Evolutionary conservation across 2,329 filamentous ascomycete genomes (phyloP), one percentile per base, ranked within the genome.

Genomic region (Phyllosticta citribraziliensis): DNA sequence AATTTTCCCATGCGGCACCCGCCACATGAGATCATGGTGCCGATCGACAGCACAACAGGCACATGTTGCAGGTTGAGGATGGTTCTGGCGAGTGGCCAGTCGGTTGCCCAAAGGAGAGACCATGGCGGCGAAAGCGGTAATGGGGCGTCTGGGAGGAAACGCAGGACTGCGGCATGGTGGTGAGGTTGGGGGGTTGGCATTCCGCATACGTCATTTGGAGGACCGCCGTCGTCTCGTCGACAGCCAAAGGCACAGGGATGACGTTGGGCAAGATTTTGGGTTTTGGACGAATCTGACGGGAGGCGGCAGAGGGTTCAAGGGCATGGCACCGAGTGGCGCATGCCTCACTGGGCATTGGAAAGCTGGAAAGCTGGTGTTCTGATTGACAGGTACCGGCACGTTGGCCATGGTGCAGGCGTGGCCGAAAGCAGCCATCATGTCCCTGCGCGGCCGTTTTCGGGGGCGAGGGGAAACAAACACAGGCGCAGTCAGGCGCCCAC

Each of bases 21-120:
- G 54, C 59, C 54, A 57, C 54, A 61, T 61, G 59, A 61, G 54
- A 61, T 61, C 59, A 61, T 61, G 47, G 25, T 17, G 59, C 27
- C 59, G 59, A 61, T 60, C 53, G 22, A n/a, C 40, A 17, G 40
- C 40, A n/a, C 12, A 47, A 14, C 40, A 47, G 5, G 14, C 17
- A 6, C 40, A 47, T n/a, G 12, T 47, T n/a, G 12, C 17, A 47
- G 40, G 33, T 14, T n/a, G 27, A 17, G 40, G 14, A 47, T 14
- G 40, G 12, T n/a, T 47, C 8, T 17, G 5, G 40, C n/a, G 14
- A 17, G 9, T n/a, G 40, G 40, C 4, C 14, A 8, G 12, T n/a
- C 14, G n/a, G 12, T 47, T 47, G 14, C 14, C 40, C 40, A 47
- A n/a, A 47, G 40, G 12, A 47, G 40, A 47, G 14, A n/a, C 14